phyloP scores from a whole-genome alignment of 192 early-diverging fungal species.

The Backusella tuberculispora region DNA sequence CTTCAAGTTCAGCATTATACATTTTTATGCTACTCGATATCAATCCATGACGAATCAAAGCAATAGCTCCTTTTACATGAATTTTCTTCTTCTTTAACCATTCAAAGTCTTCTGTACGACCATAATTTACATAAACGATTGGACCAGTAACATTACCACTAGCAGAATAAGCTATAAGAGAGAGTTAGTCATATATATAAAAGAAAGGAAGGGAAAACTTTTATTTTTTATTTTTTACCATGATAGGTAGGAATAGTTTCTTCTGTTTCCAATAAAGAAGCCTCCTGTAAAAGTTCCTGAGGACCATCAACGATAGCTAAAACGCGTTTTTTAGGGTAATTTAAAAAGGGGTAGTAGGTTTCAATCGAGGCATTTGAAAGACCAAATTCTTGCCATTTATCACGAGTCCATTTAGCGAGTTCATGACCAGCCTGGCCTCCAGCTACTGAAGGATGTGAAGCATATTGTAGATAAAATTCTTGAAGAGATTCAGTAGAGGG shows the following conservation, averaged over 20 bases:
- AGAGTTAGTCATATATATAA: background rate
- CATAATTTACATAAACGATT: constrained; percentile 69
- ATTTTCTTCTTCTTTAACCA: constrained; percentile 33
- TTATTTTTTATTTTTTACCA: constrained; percentile 31
- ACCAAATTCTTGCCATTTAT: constrained; percentile 55
- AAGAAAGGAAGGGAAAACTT: background rate
- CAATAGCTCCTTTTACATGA: constrained; percentile 52
- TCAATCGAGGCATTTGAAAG: constrained; percentile 54
- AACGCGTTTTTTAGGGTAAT: constrained; percentile 54
- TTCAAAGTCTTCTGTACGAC: constrained; percentile 56
- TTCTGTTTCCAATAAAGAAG: constrained; percentile 57
- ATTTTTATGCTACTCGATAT: constrained; percentile 58
- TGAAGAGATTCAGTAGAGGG: constrained; percentile 44
- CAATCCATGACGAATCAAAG: constrained; percentile 57
- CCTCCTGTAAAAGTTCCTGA: constrained; percentile 49
- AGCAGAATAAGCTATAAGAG: constrained; percentile 49
- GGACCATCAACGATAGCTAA: constrained; percentile 57
- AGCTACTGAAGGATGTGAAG: constrained; percentile 60
- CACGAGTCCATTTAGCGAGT: constrained; percentile 57
- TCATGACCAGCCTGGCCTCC: constrained; percentile 48
- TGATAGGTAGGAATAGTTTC: constrained; percentile 66
- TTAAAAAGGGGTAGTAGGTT: constrained; percentile 65
- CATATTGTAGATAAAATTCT: constrained; percentile 54
- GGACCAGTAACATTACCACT: constrained; percentile 62
- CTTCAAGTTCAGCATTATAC: constrained; percentile 52